phyloP scores from a whole-genome alignment of 108 stramenopile species.

The Nitzschia inconspicua region DNA sequence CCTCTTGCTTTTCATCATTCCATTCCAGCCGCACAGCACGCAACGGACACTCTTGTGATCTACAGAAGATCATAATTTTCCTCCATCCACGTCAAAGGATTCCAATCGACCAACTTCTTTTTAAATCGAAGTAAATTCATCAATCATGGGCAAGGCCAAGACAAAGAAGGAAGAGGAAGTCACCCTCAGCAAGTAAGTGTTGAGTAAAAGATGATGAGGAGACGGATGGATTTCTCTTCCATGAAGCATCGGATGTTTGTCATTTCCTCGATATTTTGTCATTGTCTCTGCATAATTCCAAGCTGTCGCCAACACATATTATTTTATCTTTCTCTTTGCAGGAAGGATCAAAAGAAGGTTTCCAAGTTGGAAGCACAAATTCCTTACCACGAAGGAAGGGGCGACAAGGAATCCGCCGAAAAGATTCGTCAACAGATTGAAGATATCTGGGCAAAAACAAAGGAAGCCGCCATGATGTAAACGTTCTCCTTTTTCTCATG shows the following conservation, averaged over 20 bases:
- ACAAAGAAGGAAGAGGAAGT: slow-evolving; percentile 50
- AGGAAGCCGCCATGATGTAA: slow-evolving; percentile 55
- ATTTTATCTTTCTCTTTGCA: slow-evolving; percentile 25
- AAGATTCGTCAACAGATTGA: slow-evolving; percentile 76
- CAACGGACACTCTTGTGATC: too few relatives aligned
- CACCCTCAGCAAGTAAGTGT: slow-evolving; percentile 66
- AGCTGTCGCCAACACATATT: neutral
- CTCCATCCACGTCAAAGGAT: neutral
- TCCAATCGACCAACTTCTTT: neutral
- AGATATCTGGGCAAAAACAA: slow-evolving; percentile 65
- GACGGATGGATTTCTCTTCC: neutral
- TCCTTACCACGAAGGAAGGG: slow-evolving; percentile 80
- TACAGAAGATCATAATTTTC: too few relatives aligned
- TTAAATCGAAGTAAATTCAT: neutral
- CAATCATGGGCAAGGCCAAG: slow-evolving; percentile 41
- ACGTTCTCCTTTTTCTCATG: slow-evolving; percentile 1
- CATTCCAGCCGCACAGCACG: too few relatives aligned
- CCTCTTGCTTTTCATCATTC: too few relatives aligned
- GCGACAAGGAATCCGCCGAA: slow-evolving; percentile 76
- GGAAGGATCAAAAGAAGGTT: slow-evolving; percentile 87
- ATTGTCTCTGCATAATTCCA: neutral
- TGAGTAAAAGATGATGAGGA: neutral
- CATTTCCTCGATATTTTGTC: neutral
- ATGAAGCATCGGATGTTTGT: neutral
- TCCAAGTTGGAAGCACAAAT: slow-evolving; percentile 73